Conservation (phyloP, 2,329 filamentous ascomycete genomes). For the Arthroderma sp. region DNA sequence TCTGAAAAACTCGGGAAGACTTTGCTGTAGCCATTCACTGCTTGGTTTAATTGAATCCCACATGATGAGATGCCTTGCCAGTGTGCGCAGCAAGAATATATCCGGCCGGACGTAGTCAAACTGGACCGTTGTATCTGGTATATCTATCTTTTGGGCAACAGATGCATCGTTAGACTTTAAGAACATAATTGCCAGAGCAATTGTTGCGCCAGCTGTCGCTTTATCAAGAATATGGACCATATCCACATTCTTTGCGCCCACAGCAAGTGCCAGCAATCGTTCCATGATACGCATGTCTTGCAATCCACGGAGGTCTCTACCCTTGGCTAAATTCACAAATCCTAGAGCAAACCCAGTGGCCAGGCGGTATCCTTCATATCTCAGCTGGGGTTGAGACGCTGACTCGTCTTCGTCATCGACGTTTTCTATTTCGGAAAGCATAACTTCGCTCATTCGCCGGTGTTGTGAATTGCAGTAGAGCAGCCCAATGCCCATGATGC, state of each 20-base stretch:
- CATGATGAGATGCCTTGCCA: slow-evolving; percentile 82
- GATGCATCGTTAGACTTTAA: slow-evolving; percentile 90
- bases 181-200: slow-evolving; percentile 82
- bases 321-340: slow-evolving; percentile 87
- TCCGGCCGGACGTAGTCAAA: slow-evolving; percentile 95
- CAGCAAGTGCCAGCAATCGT: slow-evolving; percentile 70
- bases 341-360: slow-evolving; percentile 88
- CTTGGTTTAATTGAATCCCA: slow-evolving; percentile 72
- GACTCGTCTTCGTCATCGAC: slow-evolving; percentile 63
- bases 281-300: slow-evolving; percentile 91
- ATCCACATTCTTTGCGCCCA: slow-evolving; percentile 79
- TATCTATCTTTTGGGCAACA: slow-evolving; percentile 80
- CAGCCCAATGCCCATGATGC: slow-evolving; percentile 91
- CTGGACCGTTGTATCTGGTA: slow-evolving; percentile 77
- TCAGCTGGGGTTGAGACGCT: slow-evolving; percentile 57
- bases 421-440: slow-evolving; percentile 93
- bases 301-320: slow-evolving; percentile 71
- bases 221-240: slow-evolving; percentile 87
- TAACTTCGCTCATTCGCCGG: slow-evolving; percentile 95
- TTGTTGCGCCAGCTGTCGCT: slow-evolving; percentile 81
- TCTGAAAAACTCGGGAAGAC: slow-evolving; percentile 59
- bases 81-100: slow-evolving; percentile 74
- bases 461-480: slow-evolving; percentile 93
- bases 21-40: slow-evolving; percentile 60
- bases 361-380: slow-evolving; percentile 91